Conservation (phyloP, 768 basidiomycete species). For the Tremella fuciformis region DNA sequence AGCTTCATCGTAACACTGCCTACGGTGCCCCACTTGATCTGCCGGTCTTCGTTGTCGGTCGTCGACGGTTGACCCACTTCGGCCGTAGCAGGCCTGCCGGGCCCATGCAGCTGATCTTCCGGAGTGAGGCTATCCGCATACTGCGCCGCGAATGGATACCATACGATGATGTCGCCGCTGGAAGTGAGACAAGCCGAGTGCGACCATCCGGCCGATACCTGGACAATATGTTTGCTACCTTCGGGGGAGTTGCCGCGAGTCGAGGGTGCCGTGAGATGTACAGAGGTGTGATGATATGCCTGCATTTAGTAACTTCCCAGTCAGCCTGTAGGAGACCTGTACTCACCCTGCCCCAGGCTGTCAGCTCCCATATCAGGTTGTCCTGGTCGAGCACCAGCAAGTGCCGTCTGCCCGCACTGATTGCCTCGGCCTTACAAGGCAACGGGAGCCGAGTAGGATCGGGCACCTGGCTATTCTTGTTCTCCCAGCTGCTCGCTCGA, state of each 20-base stretch:
- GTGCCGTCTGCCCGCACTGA: slow-evolving; percentile 36
- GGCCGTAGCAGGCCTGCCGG: slow-evolving; percentile 16
- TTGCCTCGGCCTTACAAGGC: slow-evolving; percentile 35
- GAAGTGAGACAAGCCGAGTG: slow-evolving; percentile 42
- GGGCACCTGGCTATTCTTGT: slow-evolving; percentile 30
- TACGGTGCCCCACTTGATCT: slow-evolving; percentile 37
- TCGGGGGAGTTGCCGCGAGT: slow-evolving; percentile 23
- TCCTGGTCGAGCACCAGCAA: slow-evolving; percentile 45
- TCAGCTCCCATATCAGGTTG: slow-evolving; percentile 46
- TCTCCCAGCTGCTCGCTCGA: slow-evolving; percentile 22
- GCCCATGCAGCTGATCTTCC: slow-evolving; percentile 19
- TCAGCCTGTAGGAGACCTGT: not conserved
- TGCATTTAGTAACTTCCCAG: slow-evolving; percentile 10
- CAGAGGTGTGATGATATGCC: slow-evolving; percentile 43
- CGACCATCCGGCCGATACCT: slow-evolving; percentile 41
- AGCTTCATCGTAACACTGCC: slow-evolving; percentile 26
- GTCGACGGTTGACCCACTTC: too few species aligned
- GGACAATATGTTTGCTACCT: slow-evolving; percentile 28
- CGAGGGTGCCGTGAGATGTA: slow-evolving; percentile 27
- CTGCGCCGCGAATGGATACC: slow-evolving; percentile 36
- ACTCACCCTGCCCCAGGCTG: slow-evolving; percentile 37
- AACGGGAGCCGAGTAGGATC: slow-evolving; percentile 37
- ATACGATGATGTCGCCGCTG: slow-evolving; percentile 32
- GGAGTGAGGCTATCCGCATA: slow-evolving; percentile 29
- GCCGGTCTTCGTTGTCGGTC: slow-evolving; percentile 19